Evolutionary conservation across 2,329 filamentous ascomycete species (phyloP).

Genomic region (Xylaria sp.): DNA sequence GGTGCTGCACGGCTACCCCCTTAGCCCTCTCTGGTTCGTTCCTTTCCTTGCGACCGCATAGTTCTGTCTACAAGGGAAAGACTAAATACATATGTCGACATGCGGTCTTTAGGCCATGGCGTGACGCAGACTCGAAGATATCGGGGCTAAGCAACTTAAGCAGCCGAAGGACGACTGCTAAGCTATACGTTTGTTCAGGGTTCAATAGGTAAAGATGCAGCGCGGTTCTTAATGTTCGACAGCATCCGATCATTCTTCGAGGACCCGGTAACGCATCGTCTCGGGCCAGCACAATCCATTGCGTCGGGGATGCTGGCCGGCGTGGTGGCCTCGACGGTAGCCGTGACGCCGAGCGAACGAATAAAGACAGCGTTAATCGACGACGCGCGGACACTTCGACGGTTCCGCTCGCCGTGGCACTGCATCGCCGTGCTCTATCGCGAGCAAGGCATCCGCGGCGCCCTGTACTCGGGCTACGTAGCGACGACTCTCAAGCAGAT

Average conservation of each 20-base stretch:
- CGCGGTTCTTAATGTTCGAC: conserved; percentile 72
- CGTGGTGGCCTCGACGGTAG: conserved; percentile 65
- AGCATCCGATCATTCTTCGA: conserved; percentile 68
- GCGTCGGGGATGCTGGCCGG: conserved; percentile 69
- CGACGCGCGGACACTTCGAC: conserved; percentile 56
- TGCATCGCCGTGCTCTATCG: conserved; percentile 60
- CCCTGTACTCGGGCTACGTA: conserved; percentile 68
- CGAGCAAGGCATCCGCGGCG: conserved; percentile 63
- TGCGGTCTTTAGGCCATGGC: neutral
- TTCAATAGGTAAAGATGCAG: conserved; percentile 70
- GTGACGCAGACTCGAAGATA: neutral
- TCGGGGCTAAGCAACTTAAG: neutral
- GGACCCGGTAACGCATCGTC: conserved; percentile 60
- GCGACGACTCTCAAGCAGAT: conserved; percentile 72
- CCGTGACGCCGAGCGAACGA: conserved; percentile 71
- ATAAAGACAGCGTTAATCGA: conserved; percentile 74
- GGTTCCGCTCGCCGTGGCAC: conserved; percentile 62
- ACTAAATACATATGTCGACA: too few species aligned
- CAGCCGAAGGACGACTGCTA: neutral
- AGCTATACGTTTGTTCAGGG: conserved; percentile 51
- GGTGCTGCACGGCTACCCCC: too few species aligned
- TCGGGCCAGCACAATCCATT: conserved; percentile 66
- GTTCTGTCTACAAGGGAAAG: too few species aligned
- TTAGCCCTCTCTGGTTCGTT: neutral
- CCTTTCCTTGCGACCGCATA: neutral